Percentiles rank a stretch among this genome's conserved stretches.
These are phyloP conservation scores for Suillus lakei DNA, from an alignment of 768 basidiomycete species.

Conservation along the genomic window DNA sequence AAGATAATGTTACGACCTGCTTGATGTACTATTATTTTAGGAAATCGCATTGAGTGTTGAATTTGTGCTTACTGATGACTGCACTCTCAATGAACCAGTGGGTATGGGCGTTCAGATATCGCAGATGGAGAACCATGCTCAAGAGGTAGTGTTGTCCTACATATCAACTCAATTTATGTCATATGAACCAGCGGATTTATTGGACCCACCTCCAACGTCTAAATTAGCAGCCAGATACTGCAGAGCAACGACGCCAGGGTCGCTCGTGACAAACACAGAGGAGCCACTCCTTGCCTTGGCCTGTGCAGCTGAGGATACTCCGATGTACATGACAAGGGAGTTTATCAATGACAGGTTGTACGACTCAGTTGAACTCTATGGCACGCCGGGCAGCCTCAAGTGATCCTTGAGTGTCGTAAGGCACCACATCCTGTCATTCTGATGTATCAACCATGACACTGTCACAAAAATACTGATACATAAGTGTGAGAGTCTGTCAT, in stretches of 20 bases:
- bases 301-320: slow-evolving; percentile 90
- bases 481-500: too few relatives aligned
- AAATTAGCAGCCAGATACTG: slow-evolving; percentile 83
- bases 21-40: neutral
- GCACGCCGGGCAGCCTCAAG: slow-evolving; percentile 54
- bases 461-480: too few relatives aligned
- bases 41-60: neutral
- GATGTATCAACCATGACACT: too few relatives aligned
- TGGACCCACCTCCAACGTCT: slow-evolving; percentile 83
- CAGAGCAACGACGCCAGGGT: slow-evolving; percentile 84
- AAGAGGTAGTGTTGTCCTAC: slow-evolving; percentile 94
- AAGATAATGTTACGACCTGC: slow-evolving; percentile 33
- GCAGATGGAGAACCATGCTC: slow-evolving; percentile 89
- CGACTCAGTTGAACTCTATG: slow-evolving; percentile 54
- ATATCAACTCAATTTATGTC: neutral
- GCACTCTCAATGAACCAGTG: slow-evolving; percentile 78
- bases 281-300: slow-evolving; percentile 85
- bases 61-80: slow-evolving; percentile 26
- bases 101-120: slow-evolving; percentile 98
- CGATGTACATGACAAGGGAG: slow-evolving; percentile 93
- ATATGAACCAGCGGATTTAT: slow-evolving; percentile 3
- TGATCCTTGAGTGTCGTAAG: slow-evolving; percentile 80
- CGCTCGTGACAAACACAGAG: slow-evolving; percentile 77
- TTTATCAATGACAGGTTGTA: slow-evolving; percentile 94
- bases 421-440: too few relatives aligned